Base-by-base conservation (phyloP, 2,329 filamentous ascomycete genomes). In the Penicillium decumbens region DNA sequence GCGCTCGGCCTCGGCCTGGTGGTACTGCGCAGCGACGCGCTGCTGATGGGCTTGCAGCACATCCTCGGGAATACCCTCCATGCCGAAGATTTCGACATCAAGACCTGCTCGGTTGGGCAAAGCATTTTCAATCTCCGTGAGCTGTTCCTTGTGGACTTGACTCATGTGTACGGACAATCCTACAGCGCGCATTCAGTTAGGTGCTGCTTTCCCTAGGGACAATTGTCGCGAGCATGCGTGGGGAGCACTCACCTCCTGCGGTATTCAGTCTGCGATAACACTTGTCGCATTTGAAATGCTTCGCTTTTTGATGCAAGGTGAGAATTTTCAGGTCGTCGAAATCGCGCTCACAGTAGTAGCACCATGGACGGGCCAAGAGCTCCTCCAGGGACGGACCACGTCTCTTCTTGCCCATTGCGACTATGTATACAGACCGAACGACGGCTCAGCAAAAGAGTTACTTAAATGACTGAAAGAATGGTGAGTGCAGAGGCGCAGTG, bases 301-400 rank as follows among this genome's bases (percentile, higher is more conserved):
- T 97, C n/a, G 92, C 91, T 70, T 96, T 97, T 67, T 97, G 93
- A 71, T 98, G 93, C 50, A 88, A 91, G 61, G 95, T 95, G 57
- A 98, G 83, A 61, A 97, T 90, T 77, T 95, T 96, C 41, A 95
- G 72, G 70, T 98, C 93, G 71, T 97, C 91, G 69, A 97, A 98
- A 74, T 97, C 92, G 75, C 92, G 88, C 74, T 98, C 93, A 85
- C 93, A 98, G 77, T 98, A 98, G 75, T 95, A 98, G 76, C 93
- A 98, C 91, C 91, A 97, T 43, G 92, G 87, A 50, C 91, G 86
- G 59, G 79, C 77, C 55, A 98, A 81, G 61, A 95, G 78, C 74
- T 97, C 90, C 75, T 97, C 88, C 60, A 96, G 78, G 63, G 91
- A 84, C 56, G 89, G 88, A 59, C 84, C 83, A 71, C 89, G 87